Conservation (phyloP, 305 asterid species). For the Rubia balearica region DNA sequence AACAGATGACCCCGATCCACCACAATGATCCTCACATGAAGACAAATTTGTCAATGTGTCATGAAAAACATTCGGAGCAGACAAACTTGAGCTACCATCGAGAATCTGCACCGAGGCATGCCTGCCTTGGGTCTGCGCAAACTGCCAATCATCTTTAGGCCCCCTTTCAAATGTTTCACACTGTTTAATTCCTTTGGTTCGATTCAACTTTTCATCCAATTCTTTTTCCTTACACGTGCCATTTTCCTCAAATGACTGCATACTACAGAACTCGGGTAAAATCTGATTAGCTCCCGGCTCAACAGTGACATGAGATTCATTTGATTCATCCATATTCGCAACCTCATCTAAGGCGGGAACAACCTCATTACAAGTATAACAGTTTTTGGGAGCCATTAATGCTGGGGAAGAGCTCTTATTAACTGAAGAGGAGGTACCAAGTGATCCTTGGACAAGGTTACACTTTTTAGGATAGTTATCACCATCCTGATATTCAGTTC, state of each 20-base stretch:
- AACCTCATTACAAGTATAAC: constrained; percentile 42
- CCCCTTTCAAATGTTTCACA: constrained; percentile 30
- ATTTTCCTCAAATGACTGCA: constrained; percentile 37
- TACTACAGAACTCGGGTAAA: constrained; percentile 28
- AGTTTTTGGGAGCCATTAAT: constrained; percentile 31
- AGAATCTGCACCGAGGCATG: constrained; percentile 82
- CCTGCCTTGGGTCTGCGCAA: constrained; percentile 53
- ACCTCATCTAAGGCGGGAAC: constrained; percentile 39
- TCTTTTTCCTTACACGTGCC: constrained; percentile 26
- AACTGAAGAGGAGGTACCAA: constrained; percentile 33
- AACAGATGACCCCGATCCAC: constrained; percentile 46
- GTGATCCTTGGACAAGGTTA: constrained; percentile 35
- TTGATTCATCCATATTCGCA: constrained; percentile 35
- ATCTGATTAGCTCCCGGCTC: constrained; percentile 39
- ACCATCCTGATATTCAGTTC: constrained; percentile 34
- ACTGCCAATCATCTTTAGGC: constrained; percentile 37
- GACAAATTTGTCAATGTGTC: constrained; percentile 40
- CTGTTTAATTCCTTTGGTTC: constrained; percentile 31
- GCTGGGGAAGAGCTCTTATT: constrained; percentile 28
- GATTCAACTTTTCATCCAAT: constrained; percentile 32
- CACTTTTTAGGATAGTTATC: constrained; percentile 34
- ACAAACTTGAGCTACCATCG: constrained; percentile 51
- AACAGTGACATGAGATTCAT: constrained; percentile 46
- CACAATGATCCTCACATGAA: constrained; percentile 44
- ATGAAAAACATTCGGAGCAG: constrained; percentile 26